These are phyloP conservation scores for Rhodamnia rubescens DNA, from an alignment of 345 rosid genomes.

Conservation along the genomic window DNA sequence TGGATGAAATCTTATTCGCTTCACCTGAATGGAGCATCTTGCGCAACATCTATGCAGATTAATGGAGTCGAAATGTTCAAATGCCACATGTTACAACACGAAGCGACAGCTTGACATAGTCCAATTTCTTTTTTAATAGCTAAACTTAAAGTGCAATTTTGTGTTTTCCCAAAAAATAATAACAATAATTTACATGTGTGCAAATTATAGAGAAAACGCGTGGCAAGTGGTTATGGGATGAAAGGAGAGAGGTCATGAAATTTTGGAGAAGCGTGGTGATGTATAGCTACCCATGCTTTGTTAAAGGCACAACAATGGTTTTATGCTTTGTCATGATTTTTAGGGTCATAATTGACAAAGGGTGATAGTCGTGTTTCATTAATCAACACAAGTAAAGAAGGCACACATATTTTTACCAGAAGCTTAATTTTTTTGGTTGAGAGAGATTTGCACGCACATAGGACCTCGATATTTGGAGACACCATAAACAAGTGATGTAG, in stretches of 20 bases:
- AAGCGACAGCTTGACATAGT: neutral
- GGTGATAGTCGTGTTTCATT: neutral
- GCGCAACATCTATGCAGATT: neutral
- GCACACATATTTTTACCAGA: neutral
- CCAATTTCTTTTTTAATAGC: neutral
- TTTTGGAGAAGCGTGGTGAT: neutral
- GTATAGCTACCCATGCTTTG: neutral
- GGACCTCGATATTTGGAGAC: neutral
- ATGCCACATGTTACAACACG: neutral
- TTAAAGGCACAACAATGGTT: neutral
- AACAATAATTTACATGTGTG: neutral
- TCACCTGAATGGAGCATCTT: neutral
- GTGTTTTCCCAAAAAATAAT: neutral
- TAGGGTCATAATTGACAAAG: neutral
- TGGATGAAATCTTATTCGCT: neutral
- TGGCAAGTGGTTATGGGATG: neutral
- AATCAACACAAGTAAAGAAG: neutral
- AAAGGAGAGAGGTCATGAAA: neutral
- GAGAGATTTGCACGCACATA: neutral
- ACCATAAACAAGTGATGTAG: neutral
- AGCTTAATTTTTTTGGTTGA: neutral
- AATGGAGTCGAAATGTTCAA: neutral
- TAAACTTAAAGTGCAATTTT: neutral
- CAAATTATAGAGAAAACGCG: neutral
- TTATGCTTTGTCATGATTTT: neutral